Evolutionary conservation across 2,329 filamentous ascomycete genomes (phyloP).

Genomic region (Cladosporium cucumerinum): DNA sequence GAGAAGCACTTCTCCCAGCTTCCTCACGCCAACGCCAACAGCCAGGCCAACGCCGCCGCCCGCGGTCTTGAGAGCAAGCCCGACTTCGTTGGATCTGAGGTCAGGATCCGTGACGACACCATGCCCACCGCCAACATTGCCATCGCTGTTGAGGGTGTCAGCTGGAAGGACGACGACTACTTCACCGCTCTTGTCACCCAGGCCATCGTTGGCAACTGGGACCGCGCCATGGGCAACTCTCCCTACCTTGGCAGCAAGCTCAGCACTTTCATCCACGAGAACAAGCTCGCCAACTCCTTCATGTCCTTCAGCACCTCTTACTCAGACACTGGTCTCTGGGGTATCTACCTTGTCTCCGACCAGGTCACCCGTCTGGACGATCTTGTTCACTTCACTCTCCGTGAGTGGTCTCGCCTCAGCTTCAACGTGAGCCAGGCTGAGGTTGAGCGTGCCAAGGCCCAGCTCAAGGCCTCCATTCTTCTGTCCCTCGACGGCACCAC

Average conservation of each 20-base stretch:
- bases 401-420: constrained; percentile 95
- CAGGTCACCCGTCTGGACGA: constrained; percentile 85
- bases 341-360: constrained; percentile 96
- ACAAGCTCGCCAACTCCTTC: constrained; percentile 98
- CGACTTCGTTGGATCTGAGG: constrained; percentile 94
- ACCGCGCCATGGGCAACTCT: constrained; percentile 96
- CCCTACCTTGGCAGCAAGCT: constrained; percentile 98
- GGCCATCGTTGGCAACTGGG: constrained; percentile 99
- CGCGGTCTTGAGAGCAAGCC: constrained; percentile 80
- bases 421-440: constrained; percentile 84
- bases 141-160: constrained; percentile 97
- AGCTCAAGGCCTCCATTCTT: constrained; percentile 97
- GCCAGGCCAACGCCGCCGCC: constrained; percentile 66
- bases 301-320: constrained; percentile 99
- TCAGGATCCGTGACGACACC: constrained; percentile 92
- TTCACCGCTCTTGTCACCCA: constrained; percentile 97
- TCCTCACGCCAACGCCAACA: constrained; percentile 70
- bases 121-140: constrained; percentile 96
- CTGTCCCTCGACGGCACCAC: constrained; percentile 97
- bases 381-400: constrained; percentile 95
- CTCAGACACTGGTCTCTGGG: constrained; percentile 99
- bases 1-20: constrained; percentile 90
- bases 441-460: constrained; percentile 96
- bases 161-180: constrained; percentile 99
- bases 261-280: constrained; percentile 87